phyloP scores from a whole-genome alignment of 108 stramenopile genomes.

The Fistulifera pelliculosa region DNA sequence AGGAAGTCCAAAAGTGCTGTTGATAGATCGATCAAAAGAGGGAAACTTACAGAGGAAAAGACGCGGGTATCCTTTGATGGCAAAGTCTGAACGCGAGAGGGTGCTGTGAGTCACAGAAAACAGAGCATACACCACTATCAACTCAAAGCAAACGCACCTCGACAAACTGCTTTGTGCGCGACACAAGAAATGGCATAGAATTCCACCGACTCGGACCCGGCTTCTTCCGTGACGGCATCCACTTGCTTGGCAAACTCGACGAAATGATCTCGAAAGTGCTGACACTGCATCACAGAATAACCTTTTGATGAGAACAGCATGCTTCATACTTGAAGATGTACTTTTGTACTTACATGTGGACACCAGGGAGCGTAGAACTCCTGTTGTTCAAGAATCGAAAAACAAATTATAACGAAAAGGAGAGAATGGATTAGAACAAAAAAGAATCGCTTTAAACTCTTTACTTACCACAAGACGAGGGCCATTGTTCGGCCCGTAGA shows the following conservation, averaged over 20 bases:
- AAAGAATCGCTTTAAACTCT: too few relatives aligned
- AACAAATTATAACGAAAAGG: too few relatives aligned
- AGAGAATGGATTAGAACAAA: too few relatives aligned
- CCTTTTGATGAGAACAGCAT: too few relatives aligned
- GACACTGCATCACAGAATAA: slow-evolving; percentile 16
- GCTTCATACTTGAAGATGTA: too few relatives aligned
- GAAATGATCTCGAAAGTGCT: slow-evolving; percentile 28
- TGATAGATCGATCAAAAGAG: neutral
- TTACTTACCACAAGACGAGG: slow-evolving; percentile 39
- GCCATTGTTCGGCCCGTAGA: slow-evolving; percentile 15
- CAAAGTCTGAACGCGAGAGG: slow-evolving; percentile 24
- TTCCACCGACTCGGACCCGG: slow-evolving; percentile 13
- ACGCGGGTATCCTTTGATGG: slow-evolving; percentile 5
- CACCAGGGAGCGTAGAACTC: slow-evolving; percentile 73
- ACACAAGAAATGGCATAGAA: slow-evolving; percentile 74
- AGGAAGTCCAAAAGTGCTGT: neutral
- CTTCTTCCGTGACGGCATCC: slow-evolving; percentile 12
- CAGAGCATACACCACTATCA: too few relatives aligned
- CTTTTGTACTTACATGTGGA: slow-evolving; percentile 17
- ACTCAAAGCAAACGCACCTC: neutral
- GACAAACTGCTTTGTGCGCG: slow-evolving; percentile 45
- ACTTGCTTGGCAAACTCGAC: slow-evolving; percentile 40
- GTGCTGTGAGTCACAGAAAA: slow-evolving; percentile 22
- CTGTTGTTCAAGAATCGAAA: too few relatives aligned
- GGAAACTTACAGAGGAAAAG: neutral